Evolutionary conservation across 305 asterid species (phyloP), one percentile per base, ranked within the genome.

Genomic region (Fraxinus floribunda): DNA sequence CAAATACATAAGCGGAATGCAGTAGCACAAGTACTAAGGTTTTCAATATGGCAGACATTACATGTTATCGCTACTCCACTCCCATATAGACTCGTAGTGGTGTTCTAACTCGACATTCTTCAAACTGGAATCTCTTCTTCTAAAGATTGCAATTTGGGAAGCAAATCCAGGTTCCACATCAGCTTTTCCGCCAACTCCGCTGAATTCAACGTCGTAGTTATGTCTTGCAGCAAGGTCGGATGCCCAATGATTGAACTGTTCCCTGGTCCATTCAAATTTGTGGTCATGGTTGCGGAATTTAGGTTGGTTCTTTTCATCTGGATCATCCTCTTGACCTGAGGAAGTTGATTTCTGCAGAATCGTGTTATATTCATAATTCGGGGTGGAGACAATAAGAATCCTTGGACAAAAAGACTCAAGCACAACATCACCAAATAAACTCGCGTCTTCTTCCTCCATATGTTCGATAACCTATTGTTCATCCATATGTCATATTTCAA

Each of bases 221-320:
- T 91, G 94, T 86, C 87, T 86, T 5, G 44, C 55, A 5, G 98
- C 96, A 52, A 95, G 89, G 20, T 83, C 93, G 26, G 91, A 86
- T 0, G 99, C 98, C 99, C 99, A 95, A 0, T 79, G 86, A 81
- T 86, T 64, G 64, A 95, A 95, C 84, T 95, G 97, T 71, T 89
- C 91, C 82, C 99, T 86, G 0, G 97, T 94, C 99, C 99, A 95
- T 84, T 94, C 98, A 34, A 95, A 95, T 86, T 94, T 95, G 91
- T 95, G 99, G 66, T 95, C 99, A 66, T 93, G 95, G 88, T 95
- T 95, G 75, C 99, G 88, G 89, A 94, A 95, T 85, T 91, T 94
- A 80, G 79, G 79, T 76, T 86, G 91, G 83, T 83, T 86, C 82
- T 85, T 90, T 76, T 95, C 97, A 34, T 91, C 94, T 7, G 88